These are phyloP conservation scores for Coelastrella sp. DNA, from an alignment of 139 green algal species.

Conservation along the genomic window DNA sequence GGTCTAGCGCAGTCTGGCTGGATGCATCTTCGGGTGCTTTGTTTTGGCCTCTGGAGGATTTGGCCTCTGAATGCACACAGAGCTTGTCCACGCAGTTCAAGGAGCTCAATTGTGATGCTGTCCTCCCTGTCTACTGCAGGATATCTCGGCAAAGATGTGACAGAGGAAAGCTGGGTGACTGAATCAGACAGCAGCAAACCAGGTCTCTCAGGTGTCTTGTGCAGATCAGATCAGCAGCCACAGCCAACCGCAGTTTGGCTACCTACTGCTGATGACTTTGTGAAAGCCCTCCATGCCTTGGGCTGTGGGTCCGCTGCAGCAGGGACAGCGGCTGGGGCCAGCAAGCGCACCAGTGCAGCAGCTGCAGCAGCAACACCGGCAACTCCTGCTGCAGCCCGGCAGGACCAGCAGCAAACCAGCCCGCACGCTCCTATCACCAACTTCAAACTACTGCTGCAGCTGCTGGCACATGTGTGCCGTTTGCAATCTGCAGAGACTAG, in stretches of 20 bases:
- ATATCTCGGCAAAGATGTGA: not conserved
- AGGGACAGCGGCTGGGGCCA: constrained; percentile 25
- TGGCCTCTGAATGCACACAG: not conserved
- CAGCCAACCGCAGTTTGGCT: not conserved
- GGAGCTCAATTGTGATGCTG: not conserved
- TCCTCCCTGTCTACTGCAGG: not conserved
- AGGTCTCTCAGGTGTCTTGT: not conserved
- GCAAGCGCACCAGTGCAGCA: constrained; percentile 5
- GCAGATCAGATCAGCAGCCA: constrained; percentile 10
- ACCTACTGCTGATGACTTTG: constrained; percentile 1
- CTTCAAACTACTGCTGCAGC: constrained; percentile 48
- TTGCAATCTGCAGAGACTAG: not conserved
- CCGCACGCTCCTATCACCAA: constrained; percentile 3
- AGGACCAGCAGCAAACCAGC: not conserved
- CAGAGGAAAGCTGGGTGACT: not conserved
- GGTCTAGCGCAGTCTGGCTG: no score
- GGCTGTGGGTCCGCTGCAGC: constrained; percentile 15
- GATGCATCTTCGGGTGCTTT: no score
- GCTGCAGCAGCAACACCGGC: constrained; percentile 25
- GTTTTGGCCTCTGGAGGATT: no score
- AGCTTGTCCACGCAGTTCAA: not conserved
- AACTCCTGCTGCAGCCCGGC: not conserved
- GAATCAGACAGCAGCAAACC: constrained; percentile 18
- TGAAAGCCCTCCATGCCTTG: not conserved
- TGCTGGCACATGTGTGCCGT: constrained; percentile 36